Percentiles rank a stretch among this genome's conserved stretches.
phyloP scores from a whole-genome alignment of 169 alveolate species.

The Ichthyophthirius multifiliis region DNA sequence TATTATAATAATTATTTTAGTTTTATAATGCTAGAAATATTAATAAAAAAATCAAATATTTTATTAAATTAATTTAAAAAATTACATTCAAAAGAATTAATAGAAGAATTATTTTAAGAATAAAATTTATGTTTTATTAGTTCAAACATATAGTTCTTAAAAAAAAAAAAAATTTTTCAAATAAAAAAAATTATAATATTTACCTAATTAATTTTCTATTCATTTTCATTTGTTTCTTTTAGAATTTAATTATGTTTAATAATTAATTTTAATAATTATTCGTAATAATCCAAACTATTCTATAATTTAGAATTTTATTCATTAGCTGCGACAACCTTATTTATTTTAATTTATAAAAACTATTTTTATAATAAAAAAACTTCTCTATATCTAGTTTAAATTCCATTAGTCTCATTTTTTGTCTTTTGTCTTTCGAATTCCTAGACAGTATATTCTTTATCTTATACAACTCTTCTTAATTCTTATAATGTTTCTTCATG shows the following conservation, averaged over 20 bases:
- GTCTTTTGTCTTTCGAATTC: slow-evolving; percentile 12
- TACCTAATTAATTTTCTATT: not conserved
- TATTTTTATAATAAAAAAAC: not conserved
- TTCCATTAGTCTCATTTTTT: not conserved
- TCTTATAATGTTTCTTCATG: slow-evolving; percentile 11
- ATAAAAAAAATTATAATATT: not conserved
- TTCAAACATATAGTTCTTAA: not conserved
- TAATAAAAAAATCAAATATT: too few species aligned
- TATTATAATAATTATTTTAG: too few species aligned
- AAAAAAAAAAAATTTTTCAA: not conserved
- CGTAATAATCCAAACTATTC: not conserved
- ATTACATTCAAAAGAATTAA: too few species aligned
- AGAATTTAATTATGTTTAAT: not conserved
- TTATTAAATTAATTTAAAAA: too few species aligned
- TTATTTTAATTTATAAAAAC: not conserved
- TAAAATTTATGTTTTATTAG: not conserved
- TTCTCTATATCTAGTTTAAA: slow-evolving; percentile 17
- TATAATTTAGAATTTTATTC: not conserved
- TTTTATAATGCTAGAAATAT: too few species aligned
- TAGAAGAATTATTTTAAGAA: too few species aligned
- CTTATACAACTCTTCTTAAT: slow-evolving; percentile 20
- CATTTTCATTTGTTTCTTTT: not conserved
- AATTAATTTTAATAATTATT: not conserved
- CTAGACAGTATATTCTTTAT: slow-evolving; percentile 34
- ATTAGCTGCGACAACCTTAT: not conserved